phyloP scores from a whole-genome alignment of 306 rosid genomes.

The Vigna unguiculata region DNA sequence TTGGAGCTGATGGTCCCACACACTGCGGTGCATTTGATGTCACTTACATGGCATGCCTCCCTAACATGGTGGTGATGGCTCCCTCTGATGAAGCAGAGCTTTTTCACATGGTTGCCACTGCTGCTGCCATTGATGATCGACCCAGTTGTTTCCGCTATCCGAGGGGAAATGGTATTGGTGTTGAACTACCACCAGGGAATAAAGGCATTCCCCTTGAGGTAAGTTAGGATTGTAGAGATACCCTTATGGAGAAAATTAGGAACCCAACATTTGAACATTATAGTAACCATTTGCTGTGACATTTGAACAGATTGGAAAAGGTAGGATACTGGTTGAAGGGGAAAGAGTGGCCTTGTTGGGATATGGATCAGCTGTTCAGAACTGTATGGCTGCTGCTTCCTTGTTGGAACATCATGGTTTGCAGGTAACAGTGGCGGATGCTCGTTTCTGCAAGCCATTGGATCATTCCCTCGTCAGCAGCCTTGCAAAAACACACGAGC shows the following conservation, averaged over 20 bases:
- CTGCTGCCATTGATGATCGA: slow-evolving; percentile 82
- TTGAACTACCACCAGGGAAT: slow-evolving; percentile 71
- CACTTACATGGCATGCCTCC: slow-evolving; percentile 93
- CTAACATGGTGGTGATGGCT: slow-evolving; percentile 99
- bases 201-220: slow-evolving; percentile 77
- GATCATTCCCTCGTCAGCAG: slow-evolving; percentile 74
- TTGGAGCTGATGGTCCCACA: slow-evolving; percentile 94
- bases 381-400: slow-evolving; percentile 73
- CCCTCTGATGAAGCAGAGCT: slow-evolving; percentile 92
- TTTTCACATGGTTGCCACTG: slow-evolving; percentile 94
- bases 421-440: slow-evolving; percentile 57
- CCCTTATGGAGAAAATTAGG: not conserved
- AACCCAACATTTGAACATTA: slow-evolving; percentile 18
- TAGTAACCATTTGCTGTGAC: too few relatives aligned
- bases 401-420: slow-evolving; percentile 59
- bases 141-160: slow-evolving; percentile 94
- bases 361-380: slow-evolving; percentile 82
- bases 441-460: slow-evolving; percentile 89
- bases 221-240: not conserved
- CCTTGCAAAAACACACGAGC: slow-evolving; percentile 77
- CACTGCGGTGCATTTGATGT: slow-evolving; percentile 90
- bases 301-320: slow-evolving; percentile 70
- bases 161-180: slow-evolving; percentile 86
- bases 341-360: slow-evolving; percentile 92
- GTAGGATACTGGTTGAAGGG: slow-evolving; percentile 81